These are phyloP conservation scores for Arthrobotrys entomopaga DNA, from an alignment of 2,329 filamentous ascomycete species.

Conservation along the genomic window DNA sequence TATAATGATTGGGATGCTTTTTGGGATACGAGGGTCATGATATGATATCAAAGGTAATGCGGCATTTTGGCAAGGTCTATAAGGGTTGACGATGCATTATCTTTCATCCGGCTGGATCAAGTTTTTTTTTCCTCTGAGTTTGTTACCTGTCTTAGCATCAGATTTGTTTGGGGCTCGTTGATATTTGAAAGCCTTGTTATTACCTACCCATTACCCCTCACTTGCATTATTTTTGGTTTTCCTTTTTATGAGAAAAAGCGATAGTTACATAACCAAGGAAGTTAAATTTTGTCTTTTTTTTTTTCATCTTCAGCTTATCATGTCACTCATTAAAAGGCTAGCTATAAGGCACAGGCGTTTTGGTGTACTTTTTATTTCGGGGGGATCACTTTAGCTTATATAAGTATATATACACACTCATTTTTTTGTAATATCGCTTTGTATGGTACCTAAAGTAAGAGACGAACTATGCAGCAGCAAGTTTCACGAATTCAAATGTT, in stretches of 20 bases:
- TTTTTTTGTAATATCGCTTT: no score
- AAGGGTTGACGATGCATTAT: neutral
- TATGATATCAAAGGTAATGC: neutral
- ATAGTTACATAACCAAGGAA: no score
- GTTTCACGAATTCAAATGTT: no score
- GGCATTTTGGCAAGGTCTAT: neutral
- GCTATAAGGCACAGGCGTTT: neutral
- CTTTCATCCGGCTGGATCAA: neutral
- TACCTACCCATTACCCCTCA: constrained; percentile 11
- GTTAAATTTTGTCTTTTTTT: no score
- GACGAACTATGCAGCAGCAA: no score
- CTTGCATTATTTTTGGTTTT: constrained; percentile 1
- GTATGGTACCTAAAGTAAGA: no score
- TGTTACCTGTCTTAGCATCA: neutral
- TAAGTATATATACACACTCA: no score
- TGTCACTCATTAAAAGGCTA: neutral
- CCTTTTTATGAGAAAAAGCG: neutral
- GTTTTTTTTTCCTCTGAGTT: constrained; percentile 7
- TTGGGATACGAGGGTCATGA: constrained; percentile 1
- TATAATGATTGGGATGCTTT: constrained; percentile 19
- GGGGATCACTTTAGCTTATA: neutral
- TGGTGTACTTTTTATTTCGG: neutral
- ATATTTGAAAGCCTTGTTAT: constrained; percentile 1
- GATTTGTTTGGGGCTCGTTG: constrained; percentile 14
- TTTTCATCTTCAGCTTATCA: constrained; percentile 3